A percentile compares a stretch with the other conserved stretches of the same genome.
Evolutionary conservation across 306 rosid genomes (phyloP).

Genomic region (Casuarina cunninghamiana): DNA sequence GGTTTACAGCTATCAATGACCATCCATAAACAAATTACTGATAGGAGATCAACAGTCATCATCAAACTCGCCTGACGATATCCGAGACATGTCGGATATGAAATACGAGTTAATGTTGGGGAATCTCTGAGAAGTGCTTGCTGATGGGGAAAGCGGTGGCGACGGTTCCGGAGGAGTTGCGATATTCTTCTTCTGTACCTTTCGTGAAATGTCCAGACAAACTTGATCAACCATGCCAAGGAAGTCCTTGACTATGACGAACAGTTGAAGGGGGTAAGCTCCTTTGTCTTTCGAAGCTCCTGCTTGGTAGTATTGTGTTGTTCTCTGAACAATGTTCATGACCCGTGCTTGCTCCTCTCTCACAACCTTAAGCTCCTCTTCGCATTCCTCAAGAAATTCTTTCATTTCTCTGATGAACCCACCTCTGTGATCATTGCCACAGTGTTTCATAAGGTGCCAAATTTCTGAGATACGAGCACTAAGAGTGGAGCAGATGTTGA

Average conservation of each 20-base stretch:
- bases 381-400: constrained; percentile 63
- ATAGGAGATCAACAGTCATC: constrained; percentile 34
- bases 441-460: constrained; percentile 36
- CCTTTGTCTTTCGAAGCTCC: constrained; percentile 48
- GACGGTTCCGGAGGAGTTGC: constrained; percentile 22
- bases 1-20: no score
- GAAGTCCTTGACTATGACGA: constrained; percentile 64
- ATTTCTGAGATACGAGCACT: constrained; percentile 42
- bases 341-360: constrained; percentile 58
- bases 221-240: constrained; percentile 63
- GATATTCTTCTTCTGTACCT: constrained; percentile 48
- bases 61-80: constrained; percentile 55
- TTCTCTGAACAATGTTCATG: constrained; percentile 64
- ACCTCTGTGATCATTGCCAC: constrained; percentile 42
- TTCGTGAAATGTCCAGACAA: constrained; percentile 44
- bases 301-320: constrained; percentile 65
- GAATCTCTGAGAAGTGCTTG: constrained; percentile 30
- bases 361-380: constrained; percentile 63
- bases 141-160: constrained; percentile 60
- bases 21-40: neutral
- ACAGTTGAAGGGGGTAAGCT: constrained; percentile 55
- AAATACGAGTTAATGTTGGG: constrained; percentile 48
- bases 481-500: constrained; percentile 40
- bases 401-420: constrained; percentile 57
- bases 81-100: constrained; percentile 34